Percentiles rank a stretch among this genome's conserved stretches.
Conservation (phyloP, 2,329 filamentous ascomycete species). For the Colletotrichum salicis region DNA sequence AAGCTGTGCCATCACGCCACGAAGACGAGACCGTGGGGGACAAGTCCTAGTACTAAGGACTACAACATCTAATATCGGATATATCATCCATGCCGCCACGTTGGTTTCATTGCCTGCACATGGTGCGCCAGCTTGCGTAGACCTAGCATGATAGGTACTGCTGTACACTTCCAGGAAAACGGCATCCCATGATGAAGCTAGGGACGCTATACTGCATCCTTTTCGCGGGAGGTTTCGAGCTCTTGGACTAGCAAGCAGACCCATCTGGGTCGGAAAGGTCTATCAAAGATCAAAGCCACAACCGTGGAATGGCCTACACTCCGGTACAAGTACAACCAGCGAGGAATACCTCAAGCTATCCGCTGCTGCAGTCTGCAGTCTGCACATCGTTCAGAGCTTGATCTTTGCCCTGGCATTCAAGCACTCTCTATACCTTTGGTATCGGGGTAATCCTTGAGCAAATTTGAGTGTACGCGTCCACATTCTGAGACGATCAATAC, state of each 20-base stretch:
- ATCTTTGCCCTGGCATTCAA: neutral
- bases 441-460: neutral
- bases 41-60: neutral
- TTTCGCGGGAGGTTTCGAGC: neutral
- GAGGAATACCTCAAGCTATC: neutral
- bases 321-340: neutral
- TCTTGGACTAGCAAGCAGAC: neutral
- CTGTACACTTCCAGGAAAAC: neutral
- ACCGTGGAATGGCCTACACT: neutral
- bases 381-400: no score
- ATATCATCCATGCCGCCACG: constrained; percentile 3
- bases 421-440: neutral
- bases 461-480: neutral
- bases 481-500: neutral
- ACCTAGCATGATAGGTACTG: neutral
- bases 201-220: neutral
- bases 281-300: neutral
- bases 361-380: no score
- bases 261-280: neutral
- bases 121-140: constrained; percentile 7
- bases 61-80: constrained; percentile 10
- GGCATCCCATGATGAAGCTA: constrained; percentile 8
- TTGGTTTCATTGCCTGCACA: constrained; percentile 13
- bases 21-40: neutral
- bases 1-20: constrained; percentile 6